Evolutionary conservation across 306 rosid species (phyloP).

Genomic region (Cicer chorassanicum): DNA sequence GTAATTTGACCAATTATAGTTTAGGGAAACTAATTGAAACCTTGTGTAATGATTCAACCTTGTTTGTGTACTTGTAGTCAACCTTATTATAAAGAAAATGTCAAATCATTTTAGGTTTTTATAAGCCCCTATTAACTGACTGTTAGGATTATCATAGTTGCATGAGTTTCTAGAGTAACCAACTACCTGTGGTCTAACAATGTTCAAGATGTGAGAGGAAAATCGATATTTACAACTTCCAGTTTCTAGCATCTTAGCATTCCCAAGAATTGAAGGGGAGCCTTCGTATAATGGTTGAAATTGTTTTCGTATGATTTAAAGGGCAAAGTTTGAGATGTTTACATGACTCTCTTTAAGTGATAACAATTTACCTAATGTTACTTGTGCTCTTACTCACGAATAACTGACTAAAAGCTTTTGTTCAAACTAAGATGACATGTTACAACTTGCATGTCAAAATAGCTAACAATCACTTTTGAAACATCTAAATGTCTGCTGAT

Average conservation of each 20-base stretch:
- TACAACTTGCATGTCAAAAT: background rate
- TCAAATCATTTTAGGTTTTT: slow-evolving; percentile 14
- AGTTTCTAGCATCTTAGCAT: no score
- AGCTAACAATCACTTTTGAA: background rate
- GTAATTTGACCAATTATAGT: slow-evolving; percentile 13
- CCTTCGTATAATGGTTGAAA: no score
- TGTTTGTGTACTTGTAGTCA: slow-evolving; percentile 1
- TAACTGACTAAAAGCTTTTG: background rate
- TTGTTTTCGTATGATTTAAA: no score
- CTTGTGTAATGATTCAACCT: background rate
- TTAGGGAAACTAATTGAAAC: slow-evolving; percentile 21
- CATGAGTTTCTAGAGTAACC: no score
- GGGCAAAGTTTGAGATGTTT: no score
- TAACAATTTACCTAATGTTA: slow-evolving; percentile 4
- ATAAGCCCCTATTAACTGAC: background rate
- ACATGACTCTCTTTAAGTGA: background rate
- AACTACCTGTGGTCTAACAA: no score
- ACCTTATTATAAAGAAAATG: background rate
- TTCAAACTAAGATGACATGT: slow-evolving; percentile 16
- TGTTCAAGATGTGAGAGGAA: slow-evolving; percentile 1
- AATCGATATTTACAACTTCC: background rate
- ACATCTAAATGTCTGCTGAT: slow-evolving; percentile 11
- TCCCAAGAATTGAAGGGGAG: no score
- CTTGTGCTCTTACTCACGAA: background rate
- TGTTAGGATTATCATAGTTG: background rate